phyloP scores from a whole-genome alignment of 805 yeast genomes.

The Priceomyces castillae region DNA sequence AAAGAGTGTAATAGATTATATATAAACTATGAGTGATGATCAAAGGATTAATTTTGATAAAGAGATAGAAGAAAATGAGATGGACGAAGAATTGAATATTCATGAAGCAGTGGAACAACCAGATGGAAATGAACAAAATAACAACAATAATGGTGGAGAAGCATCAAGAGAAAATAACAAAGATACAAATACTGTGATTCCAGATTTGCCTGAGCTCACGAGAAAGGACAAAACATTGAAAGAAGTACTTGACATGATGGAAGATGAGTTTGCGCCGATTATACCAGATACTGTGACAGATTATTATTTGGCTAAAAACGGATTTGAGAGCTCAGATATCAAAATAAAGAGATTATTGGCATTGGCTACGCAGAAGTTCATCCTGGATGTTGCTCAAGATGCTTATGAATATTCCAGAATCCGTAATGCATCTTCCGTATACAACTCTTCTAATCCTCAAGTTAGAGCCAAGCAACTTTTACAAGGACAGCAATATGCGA shows the following conservation, averaged over 20 bases:
- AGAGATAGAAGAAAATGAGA: constrained; percentile 18
- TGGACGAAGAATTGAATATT: constrained; percentile 24
- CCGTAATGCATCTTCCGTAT: constrained; percentile 83
- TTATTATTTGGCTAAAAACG: constrained; percentile 81
- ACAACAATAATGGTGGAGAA: constrained; percentile 5
- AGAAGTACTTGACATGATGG: constrained; percentile 86
- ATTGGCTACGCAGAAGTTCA: constrained; percentile 92
- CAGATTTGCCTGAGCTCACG: constrained; percentile 64
- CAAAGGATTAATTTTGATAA: constrained; percentile 11
- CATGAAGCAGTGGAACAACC: constrained; percentile 10
- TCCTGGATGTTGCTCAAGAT: constrained; percentile 91
- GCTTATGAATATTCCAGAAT: constrained; percentile 95
- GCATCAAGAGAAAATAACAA: constrained; percentile 4
- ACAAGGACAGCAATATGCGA: constrained; percentile 59
- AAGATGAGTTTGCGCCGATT: constrained; percentile 84
- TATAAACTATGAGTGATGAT: constrained; percentile 5
- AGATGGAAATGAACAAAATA: constrained; percentile 1
- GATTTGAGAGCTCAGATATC: constrained; percentile 75
- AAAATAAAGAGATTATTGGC: constrained; percentile 79
- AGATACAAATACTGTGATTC: constrained; percentile 21
- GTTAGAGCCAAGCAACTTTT: constrained; percentile 74
- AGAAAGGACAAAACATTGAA: constrained; percentile 78
- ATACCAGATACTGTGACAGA: constrained; percentile 97
- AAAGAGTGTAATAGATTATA: no score
- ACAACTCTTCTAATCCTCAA: constrained; percentile 81